Percentiles rank a stretch among this genome's conserved stretches.
These are phyloP conservation scores for Papiliotrema nemorosa DNA, from an alignment of 1,284 basidiomycete species.

Conservation along the genomic window DNA sequence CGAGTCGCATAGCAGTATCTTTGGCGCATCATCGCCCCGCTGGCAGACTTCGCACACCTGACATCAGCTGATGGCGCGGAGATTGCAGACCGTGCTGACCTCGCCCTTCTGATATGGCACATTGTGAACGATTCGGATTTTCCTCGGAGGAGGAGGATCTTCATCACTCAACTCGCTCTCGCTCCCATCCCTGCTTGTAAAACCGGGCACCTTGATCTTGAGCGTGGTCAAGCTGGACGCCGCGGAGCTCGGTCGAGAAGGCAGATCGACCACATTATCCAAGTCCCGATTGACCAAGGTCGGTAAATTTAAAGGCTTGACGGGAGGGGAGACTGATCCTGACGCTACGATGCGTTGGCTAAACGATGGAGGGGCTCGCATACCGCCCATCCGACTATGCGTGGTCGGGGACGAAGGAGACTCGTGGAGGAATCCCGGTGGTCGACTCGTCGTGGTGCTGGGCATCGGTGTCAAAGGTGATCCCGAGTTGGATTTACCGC, in stretches of 20 bases:
- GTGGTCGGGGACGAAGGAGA: slow-evolving; percentile 23
- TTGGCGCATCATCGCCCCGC: slow-evolving; percentile 76
- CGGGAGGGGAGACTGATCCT: background rate
- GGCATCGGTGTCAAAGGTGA: slow-evolving; percentile 31
- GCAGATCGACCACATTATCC: background rate
- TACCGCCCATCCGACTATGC: slow-evolving; percentile 14
- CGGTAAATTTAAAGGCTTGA: background rate
- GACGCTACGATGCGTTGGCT: background rate
- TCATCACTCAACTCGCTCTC: slow-evolving; percentile 44
- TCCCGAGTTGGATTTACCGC: slow-evolving; percentile 56
- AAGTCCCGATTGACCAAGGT: background rate
- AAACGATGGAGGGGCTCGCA: slow-evolving; percentile 5
- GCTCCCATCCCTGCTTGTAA: slow-evolving; percentile 32
- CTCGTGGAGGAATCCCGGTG: slow-evolving; percentile 19
- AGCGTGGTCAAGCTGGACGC: slow-evolving; percentile 11
- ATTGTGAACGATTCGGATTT: slow-evolving; percentile 5
- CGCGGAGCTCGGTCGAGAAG: slow-evolving; percentile 1
- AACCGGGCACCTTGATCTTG: slow-evolving; percentile 38
- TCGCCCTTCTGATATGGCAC: slow-evolving; percentile 45
- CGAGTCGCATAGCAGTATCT: slow-evolving; percentile 94
- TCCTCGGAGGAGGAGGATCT: slow-evolving; percentile 18
- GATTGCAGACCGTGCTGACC: slow-evolving; percentile 21
- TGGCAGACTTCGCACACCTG: slow-evolving; percentile 86
- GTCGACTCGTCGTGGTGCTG: slow-evolving; percentile 13
- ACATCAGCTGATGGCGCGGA: slow-evolving; percentile 3